Evolutionary conservation across 2,329 filamentous ascomycete genomes (phyloP), one percentile per base, ranked within the genome.

Genomic region (Clonostachys sp.): DNA sequence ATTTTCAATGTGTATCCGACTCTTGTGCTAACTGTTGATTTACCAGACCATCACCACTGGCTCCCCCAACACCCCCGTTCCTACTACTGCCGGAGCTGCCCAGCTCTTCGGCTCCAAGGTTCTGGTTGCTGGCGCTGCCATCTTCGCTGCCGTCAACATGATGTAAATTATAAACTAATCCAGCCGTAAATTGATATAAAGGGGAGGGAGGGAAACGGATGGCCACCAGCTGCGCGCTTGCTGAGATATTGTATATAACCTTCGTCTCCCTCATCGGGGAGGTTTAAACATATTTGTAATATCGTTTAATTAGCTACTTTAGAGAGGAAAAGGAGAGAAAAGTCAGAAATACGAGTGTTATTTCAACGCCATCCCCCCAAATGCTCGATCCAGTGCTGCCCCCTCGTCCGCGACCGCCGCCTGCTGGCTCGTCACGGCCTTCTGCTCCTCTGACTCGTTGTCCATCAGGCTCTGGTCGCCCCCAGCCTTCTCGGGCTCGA

Each of bases 401-500:
- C 78, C 80, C 50, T 77, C 67, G 47, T 78, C 75, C 24, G 68
- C 52, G 24, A 57, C 47, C 13, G 53, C 51, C 13, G 50, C 56
- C 46, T 50, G 54, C 30, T 54, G 48, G 8, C 41, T 47, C 34
- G 50, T 44, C 34, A 45, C 62, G 4, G 54, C 48, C 20, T 65
- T 55, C n/a, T 60, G 57, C 12, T 61, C 56, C 38, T 59, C 52
- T 8, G 50, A 58, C 40, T 46, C 48, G 13, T 34, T 43, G 34
- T 49, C 48, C 48, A 49, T 49, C 12, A 49, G 45, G 24, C 8
- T 33, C 44, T 13, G 12, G 12, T 34, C 18, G 14, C 33, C 41
- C 5, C 13, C 44, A 34, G 41, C 68, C 57, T 73, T 77, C 67
- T 86, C 81, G 0, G 88, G 88, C 65, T 87, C 78, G 45, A 92